Evolutionary conservation across 2,329 filamentous ascomycete species (phyloP).

Genomic region (Alternaria brassicae): DNA sequence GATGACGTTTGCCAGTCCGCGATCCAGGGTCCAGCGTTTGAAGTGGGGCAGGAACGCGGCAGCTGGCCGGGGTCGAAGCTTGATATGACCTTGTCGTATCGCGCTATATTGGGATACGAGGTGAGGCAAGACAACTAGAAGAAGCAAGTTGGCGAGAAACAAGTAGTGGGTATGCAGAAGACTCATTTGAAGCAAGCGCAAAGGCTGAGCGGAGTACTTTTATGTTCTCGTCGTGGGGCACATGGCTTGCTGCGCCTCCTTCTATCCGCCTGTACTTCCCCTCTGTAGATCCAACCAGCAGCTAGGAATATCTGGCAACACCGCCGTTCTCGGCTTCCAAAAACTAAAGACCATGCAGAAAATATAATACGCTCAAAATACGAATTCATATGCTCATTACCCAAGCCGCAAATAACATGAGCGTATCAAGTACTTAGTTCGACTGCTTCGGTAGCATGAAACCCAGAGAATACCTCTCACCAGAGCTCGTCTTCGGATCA

Average conservation of each 20-base stretch:
- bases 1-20: constrained; percentile 19
- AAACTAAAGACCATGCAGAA: not conserved
- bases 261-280: constrained; percentile 10
- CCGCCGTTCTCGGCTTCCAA: constrained; percentile 2
- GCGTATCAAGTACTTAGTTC: not conserved
- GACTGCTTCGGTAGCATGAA: constrained; percentile 39
- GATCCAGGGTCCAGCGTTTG: constrained; percentile 17
- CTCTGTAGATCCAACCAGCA: constrained; percentile 11
- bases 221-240: constrained; percentile 13
- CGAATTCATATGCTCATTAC: not conserved
- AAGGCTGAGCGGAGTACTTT: constrained; percentile 16
- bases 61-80: constrained; percentile 2
- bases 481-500: constrained; percentile 34
- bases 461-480: constrained; percentile 38
- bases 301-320: constrained; percentile 4
- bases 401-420: not conserved
- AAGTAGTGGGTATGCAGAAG: not conserved
- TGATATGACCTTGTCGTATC: constrained; percentile 10
- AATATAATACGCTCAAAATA: not conserved
- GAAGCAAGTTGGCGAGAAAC: not conserved
- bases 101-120: not conserved
- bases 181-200: not conserved
- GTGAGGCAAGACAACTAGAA: not conserved
- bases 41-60: constrained; percentile 19
- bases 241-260: constrained; percentile 23